These are phyloP conservation scores for Paracorniculantispora psalliotae DNA, from an alignment of 2,329 filamentous ascomycete species.

Conservation along the genomic window DNA sequence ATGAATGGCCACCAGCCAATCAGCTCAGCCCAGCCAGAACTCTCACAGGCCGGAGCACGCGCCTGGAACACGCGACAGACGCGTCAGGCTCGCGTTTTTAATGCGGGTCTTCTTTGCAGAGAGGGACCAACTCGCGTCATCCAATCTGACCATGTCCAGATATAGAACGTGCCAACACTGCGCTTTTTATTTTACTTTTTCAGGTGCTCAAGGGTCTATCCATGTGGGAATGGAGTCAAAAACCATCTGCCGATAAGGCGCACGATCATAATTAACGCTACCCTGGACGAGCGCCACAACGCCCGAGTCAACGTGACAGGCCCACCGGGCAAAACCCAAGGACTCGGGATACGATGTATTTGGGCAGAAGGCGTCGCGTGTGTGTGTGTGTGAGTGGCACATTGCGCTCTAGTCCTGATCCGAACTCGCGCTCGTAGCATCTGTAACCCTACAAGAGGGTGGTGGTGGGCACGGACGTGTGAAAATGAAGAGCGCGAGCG, in stretches of 20 bases:
- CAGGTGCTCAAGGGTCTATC: not conserved
- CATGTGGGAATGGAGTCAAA: not conserved
- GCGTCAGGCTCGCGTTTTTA: constrained; percentile 9
- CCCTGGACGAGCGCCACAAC: not conserved
- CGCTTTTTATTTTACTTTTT: not conserved
- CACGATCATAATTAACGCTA: not conserved
- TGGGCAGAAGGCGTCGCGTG: no score
- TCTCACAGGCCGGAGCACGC: not conserved
- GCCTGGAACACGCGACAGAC: constrained; percentile 6
- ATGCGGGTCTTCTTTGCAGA: not conserved
- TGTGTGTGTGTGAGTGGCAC: no score
- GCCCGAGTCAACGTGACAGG: not conserved
- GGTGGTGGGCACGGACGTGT: constrained; percentile 5
- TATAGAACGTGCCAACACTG: not conserved
- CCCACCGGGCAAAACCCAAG: not conserved
- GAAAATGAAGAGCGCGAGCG: not conserved
- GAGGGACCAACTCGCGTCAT: not conserved
- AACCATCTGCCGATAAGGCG: not conserved
- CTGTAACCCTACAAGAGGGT: constrained; percentile 1
- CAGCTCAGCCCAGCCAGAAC: not conserved
- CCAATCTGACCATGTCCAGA: not conserved
- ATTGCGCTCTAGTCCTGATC: constrained; percentile 7
- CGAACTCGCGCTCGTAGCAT: not conserved
- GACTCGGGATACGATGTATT: not conserved
- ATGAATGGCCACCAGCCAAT: not conserved